phyloP scores from a whole-genome alignment of 2,329 filamentous ascomycete species.

The Shiraia sp. region DNA sequence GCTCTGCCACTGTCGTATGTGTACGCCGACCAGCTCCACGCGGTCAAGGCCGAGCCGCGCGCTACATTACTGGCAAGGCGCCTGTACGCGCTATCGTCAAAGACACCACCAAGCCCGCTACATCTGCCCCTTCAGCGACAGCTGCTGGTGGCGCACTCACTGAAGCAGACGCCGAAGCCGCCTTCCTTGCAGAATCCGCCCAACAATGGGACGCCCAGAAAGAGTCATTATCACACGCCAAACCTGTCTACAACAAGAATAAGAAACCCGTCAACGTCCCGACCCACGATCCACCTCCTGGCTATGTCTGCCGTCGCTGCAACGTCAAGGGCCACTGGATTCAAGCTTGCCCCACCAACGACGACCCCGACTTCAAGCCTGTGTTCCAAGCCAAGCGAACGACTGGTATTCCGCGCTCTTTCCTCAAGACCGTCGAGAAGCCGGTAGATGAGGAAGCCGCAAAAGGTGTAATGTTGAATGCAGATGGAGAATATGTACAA shows the following conservation, averaged over 20 bases:
- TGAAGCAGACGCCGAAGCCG: constrained; percentile 90
- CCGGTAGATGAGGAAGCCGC: constrained; percentile 82
- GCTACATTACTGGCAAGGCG: constrained; percentile 96
- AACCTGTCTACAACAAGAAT: constrained; percentile 47
- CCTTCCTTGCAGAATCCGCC: constrained; percentile 87
- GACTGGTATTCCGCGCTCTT: constrained; percentile 93
- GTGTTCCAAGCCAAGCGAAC: constrained; percentile 92
- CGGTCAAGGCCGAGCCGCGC: constrained; percentile 86
- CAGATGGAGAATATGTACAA: constrained; percentile 96
- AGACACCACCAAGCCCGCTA: constrained; percentile 59
- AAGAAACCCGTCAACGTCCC: constrained; percentile 76
- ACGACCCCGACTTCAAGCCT: constrained; percentile 94
- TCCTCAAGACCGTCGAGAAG: constrained; percentile 94
- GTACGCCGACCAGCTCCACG: constrained; percentile 82
- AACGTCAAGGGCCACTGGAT: constrained; percentile 99
- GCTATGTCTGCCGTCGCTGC: constrained; percentile 96
- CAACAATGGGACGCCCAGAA: constrained; percentile 94
- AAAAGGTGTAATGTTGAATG: constrained; percentile 94
- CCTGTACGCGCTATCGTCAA: constrained; percentile 81
- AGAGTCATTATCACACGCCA: constrained; percentile 80
- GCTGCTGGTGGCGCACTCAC: constrained; percentile 65
- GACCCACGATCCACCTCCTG: constrained; percentile 88
- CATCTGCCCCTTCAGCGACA: constrained; percentile 36
- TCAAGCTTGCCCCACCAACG: constrained; percentile 96
- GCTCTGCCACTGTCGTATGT: constrained; percentile 91